Evolutionary conservation across 2,329 filamentous ascomycete species (phyloP).

Genomic region (Arthroderma sp.): DNA sequence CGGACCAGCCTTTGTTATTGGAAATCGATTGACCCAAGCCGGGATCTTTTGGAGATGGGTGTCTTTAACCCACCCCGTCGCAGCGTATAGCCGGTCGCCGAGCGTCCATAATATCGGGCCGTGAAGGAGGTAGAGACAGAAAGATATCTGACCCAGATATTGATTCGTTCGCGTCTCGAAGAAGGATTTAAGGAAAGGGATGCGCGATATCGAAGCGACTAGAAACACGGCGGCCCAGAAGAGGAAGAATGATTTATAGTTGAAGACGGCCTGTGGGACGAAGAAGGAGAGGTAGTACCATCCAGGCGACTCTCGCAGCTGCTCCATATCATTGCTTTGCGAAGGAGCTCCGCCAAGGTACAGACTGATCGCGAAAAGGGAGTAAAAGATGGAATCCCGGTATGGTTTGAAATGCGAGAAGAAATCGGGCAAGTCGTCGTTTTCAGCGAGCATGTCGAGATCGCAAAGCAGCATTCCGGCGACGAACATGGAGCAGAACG

Average conservation of each 20-base stretch:
- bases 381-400: conserved; percentile 41
- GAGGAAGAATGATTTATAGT: conserved; percentile 31
- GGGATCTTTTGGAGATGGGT: conserved; percentile 40
- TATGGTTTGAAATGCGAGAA: conserved; percentile 34
- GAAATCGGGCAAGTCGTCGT: conserved; percentile 38
- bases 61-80: conserved; percentile 42
- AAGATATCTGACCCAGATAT: conserved; percentile 36
- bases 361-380: conserved; percentile 39
- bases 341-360: conserved; percentile 51
- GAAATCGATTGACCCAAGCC: conserved; percentile 44
- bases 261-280: conserved; percentile 50
- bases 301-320: conserved; percentile 42
- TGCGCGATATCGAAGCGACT: conserved; percentile 30
- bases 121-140: conserved; percentile 37
- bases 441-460: conserved; percentile 42
- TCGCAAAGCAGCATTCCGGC: conserved; percentile 51
- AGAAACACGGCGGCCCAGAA: conserved; percentile 32
- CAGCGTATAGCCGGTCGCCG: conserved; percentile 51
- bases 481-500: conserved; percentile 48
- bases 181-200: conserved; percentile 27
- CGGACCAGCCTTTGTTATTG: conserved; percentile 43
- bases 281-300: conserved; percentile 49
- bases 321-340: conserved; percentile 33
- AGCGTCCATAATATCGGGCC: conserved; percentile 47
- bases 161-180: conserved; percentile 30